These are phyloP conservation scores for Ganoderma multipileum DNA, from an alignment of 1,284 basidiomycete species.

Conservation along the genomic window DNA sequence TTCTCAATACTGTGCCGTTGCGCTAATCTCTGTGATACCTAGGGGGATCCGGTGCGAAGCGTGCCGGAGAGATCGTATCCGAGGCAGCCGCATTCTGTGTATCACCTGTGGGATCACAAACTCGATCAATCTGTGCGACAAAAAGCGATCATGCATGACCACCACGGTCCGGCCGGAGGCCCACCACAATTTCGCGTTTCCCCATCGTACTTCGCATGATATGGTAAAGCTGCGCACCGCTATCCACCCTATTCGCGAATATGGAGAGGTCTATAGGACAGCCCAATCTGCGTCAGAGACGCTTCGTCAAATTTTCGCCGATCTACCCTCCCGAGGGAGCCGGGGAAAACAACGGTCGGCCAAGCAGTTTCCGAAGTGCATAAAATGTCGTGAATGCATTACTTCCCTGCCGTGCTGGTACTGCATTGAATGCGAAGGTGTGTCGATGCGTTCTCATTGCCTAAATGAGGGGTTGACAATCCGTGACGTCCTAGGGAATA, in stretches of 20 bases:
- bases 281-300: neutral
- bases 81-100: conserved; percentile 12
- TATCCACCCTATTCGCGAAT: conserved; percentile 1
- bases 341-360: neutral
- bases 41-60: conserved; percentile 3
- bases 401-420: conserved; percentile 19
- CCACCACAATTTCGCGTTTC: neutral
- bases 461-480: neutral
- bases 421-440: conserved; percentile 22
- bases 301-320: neutral
- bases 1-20: too few species aligned
- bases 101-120: neutral
- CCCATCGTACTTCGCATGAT: conserved; percentile 7
- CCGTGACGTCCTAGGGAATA: neutral
- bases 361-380: neutral
- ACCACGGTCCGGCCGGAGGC: neutral
- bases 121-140: conserved; percentile 8
- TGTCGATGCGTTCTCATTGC: neutral
- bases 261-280: neutral
- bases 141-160: neutral
- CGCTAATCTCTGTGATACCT: neutral
- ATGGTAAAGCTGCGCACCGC: conserved; percentile 10
- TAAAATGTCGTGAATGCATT: neutral
- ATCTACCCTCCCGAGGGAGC: neutral
- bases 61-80: neutral